Evolutionary conservation across 176 grass and related monocot genomes (phyloP).

Genomic region (Sorghum bicolor): Sorghum_bicolor_NCBIv3 NC_012871.2:57500501-57501000

Average conservation of each 20-base stretch:
- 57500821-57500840: neutral
- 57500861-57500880: conserved; percentile 37
- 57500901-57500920: conserved; percentile 48
- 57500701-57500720: conserved; percentile 54
- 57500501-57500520: conserved; percentile 86
- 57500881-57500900: conserved; percentile 43
- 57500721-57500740: conserved; percentile 39
- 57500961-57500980: conserved; percentile 49
- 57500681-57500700: conserved; percentile 46
- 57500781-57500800: neutral
- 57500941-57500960: conserved; percentile 34
- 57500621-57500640: conserved; percentile 56
- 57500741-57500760: neutral
- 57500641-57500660: conserved; percentile 17
- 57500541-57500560: conserved; percentile 78
- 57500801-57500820: conserved; percentile 14
- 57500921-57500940: conserved; percentile 15
- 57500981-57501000: conserved; percentile 33
- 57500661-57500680: conserved; percentile 40
- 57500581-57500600: conserved; percentile 73
- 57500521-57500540: conserved; percentile 86
- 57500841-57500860: neutral
- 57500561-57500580: conserved; percentile 72
- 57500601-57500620: conserved; percentile 43
- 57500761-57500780: conserved; percentile 31